A percentile compares a stretch with the other conserved stretches of the same genome.
Conservation (phyloP, 208 protist species). For the Willaertia magna region DNA sequence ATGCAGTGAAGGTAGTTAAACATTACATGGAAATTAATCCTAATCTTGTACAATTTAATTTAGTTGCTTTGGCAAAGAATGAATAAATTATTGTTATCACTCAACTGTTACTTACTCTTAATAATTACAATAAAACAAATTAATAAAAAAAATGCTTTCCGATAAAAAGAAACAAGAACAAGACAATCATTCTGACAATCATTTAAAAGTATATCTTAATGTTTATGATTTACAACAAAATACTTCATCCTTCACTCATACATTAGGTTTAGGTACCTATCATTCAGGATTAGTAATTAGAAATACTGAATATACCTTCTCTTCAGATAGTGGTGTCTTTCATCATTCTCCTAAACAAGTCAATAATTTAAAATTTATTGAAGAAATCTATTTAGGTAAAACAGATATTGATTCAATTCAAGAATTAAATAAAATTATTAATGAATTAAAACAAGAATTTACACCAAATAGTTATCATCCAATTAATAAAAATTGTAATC, state of each 20-base stretch:
- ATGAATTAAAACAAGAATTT: not conserved
- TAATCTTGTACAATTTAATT: slow-evolving; percentile 31
- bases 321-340: not conserved
- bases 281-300: not conserved
- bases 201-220: not conserved
- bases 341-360: not conserved
- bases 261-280: not conserved
- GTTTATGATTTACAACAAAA: not conserved
- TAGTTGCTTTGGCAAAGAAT: slow-evolving; percentile 29
- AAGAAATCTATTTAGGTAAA: not conserved
- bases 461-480: not conserved
- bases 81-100: no score
- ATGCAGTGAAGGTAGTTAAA: slow-evolving; percentile 47
- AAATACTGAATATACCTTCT: not conserved
- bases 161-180: no score
- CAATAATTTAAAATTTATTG: not conserved
- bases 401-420: not conserved
- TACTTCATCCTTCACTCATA: not conserved
- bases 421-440: not conserved
- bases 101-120: no score
- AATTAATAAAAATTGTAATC: not conserved
- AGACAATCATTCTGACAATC: not conserved
- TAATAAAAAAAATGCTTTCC: no score
- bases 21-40: slow-evolving; percentile 53
- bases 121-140: no score